A percentile compares a stretch with the other conserved stretches of the same genome.
phyloP scores from a whole-genome alignment of 2,329 filamentous ascomycete species.

The Talaromyces sp. region DNA sequence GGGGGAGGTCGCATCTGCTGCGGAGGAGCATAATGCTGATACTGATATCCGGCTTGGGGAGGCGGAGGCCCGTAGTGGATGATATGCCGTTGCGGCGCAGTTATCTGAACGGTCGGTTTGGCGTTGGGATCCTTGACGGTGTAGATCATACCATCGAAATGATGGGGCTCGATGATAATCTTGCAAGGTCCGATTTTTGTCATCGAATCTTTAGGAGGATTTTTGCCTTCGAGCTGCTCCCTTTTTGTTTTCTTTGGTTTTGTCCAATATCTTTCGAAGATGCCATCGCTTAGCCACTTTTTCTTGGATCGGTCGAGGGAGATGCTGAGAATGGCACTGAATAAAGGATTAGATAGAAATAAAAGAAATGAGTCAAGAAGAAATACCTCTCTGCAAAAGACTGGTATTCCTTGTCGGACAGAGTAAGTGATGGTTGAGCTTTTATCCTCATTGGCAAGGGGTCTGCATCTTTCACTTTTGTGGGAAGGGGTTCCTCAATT shows the following conservation, averaged over 20 bases:
- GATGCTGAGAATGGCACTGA: constrained; percentile 54
- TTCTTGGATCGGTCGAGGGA: constrained; percentile 59
- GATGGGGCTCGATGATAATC: constrained; percentile 61
- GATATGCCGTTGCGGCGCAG: constrained; percentile 39
- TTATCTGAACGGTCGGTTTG: constrained; percentile 37
- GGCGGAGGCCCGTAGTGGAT: constrained; percentile 40
- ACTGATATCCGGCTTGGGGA: constrained; percentile 39
- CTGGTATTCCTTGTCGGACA: constrained; percentile 56
- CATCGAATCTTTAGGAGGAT: constrained; percentile 53
- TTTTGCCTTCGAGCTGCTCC: constrained; percentile 45
- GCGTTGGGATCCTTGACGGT: constrained; percentile 50
- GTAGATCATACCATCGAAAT: constrained; percentile 58
- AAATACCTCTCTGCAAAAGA: constrained; percentile 54
- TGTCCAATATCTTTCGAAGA: constrained; percentile 57
- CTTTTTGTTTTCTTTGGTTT: constrained; percentile 56
- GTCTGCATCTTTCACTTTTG: constrained; percentile 51
- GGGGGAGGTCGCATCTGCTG: constrained; percentile 28
- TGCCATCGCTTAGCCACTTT: constrained; percentile 53
- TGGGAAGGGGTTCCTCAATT: constrained; percentile 46
- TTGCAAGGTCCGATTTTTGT: constrained; percentile 55
- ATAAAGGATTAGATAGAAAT: constrained; percentile 19
- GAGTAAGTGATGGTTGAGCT: constrained; percentile 44
- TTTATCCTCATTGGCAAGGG: constrained; percentile 53
- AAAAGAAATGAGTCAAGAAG: not conserved
- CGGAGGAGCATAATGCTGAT: constrained; percentile 37